A percentile compares a stretch with the other conserved stretches of the same genome.
phyloP scores from a whole-genome alignment of 257 asterid species.

The Cynanchum wilfordii region DNA sequence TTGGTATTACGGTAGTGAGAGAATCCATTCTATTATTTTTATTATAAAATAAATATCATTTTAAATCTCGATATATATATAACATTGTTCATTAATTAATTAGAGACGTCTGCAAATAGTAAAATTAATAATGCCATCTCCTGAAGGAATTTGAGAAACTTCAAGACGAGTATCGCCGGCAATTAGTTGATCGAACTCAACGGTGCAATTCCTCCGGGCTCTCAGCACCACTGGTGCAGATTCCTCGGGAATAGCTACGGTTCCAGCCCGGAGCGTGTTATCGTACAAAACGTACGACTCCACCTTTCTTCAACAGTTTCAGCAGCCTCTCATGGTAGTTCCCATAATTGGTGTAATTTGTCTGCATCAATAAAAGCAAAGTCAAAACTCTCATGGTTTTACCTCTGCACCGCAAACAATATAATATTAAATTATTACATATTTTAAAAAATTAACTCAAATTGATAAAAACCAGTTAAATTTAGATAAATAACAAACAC shows the following conservation, averaged over 20 bases:
- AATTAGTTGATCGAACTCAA: slow-evolving; percentile 39
- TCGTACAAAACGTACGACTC: slow-evolving; percentile 31
- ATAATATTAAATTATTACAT: no score
- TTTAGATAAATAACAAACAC: no score
- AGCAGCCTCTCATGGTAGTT: slow-evolving; percentile 45
- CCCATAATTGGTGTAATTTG: slow-evolving; percentile 25
- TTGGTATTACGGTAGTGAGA: no score
- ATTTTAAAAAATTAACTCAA: no score
- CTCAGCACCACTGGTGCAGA: slow-evolving; percentile 2
- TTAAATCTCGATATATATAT: no score
- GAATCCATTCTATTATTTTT: no score
- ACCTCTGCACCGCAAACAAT: slow-evolving; percentile 19
- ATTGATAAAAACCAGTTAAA: no score
- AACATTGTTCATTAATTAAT: background rate
- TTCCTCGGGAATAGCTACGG: slow-evolving; percentile 25
- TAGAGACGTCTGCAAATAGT: slow-evolving; percentile 35
- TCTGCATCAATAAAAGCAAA: slow-evolving; percentile 62
- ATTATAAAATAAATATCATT: no score
- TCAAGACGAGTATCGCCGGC: slow-evolving; percentile 39
- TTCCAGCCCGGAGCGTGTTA: slow-evolving; percentile 37
- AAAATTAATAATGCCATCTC: slow-evolving; percentile 63
- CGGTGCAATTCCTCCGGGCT: slow-evolving; percentile 1
- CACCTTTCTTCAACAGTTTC: slow-evolving; percentile 41
- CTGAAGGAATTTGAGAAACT: slow-evolving; percentile 43
- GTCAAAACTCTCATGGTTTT: slow-evolving; percentile 31